Evolutionary conservation across 1,284 basidiomycete genomes (phyloP).

Genomic region (Chondrostereum purpureum): DNA sequence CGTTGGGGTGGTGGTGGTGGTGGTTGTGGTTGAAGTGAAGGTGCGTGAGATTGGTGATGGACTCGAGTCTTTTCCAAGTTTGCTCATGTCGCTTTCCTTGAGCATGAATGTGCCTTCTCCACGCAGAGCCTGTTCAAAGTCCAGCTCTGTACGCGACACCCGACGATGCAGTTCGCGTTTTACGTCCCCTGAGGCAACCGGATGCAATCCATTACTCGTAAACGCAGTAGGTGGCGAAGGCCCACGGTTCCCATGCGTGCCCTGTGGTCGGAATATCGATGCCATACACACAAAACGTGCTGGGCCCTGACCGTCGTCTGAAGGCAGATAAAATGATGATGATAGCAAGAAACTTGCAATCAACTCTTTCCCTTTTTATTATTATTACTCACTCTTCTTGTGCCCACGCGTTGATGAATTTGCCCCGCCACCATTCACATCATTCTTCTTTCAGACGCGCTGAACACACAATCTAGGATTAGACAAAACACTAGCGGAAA

Average conservation of each 20-base stretch:
- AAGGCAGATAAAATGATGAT: slow-evolving; percentile 1
- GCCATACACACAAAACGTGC: slow-evolving; percentile 39
- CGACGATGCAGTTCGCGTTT: slow-evolving; percentile 37
- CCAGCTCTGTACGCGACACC: slow-evolving; percentile 64
- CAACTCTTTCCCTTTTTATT: too few relatives aligned
- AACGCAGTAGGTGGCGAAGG: slow-evolving; percentile 45
- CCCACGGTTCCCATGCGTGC: slow-evolving; percentile 36
- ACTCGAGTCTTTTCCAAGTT: slow-evolving; percentile 45
- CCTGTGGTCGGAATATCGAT: slow-evolving; percentile 39
- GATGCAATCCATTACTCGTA: slow-evolving; percentile 42
- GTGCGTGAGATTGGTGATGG: slow-evolving; percentile 21
- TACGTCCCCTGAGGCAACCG: slow-evolving; percentile 45
- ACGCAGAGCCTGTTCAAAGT: slow-evolving; percentile 71
- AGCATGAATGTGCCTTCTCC: slow-evolving; percentile 57
- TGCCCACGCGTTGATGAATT: too few relatives aligned
- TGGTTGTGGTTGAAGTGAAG: slow-evolving; percentile 28
- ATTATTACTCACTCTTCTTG: too few relatives aligned
- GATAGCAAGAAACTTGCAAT: too few relatives aligned
- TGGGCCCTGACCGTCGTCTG: slow-evolving; percentile 8
- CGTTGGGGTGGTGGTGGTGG: slow-evolving; percentile 25
- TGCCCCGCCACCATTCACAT: background rate
- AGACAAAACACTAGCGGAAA: background rate
- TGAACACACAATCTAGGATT: background rate
- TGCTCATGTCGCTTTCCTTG: slow-evolving; percentile 62
- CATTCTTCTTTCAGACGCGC: background rate